phyloP scores from a whole-genome alignment of 805 yeast genomes.

The Candida fluviatilis region DNA sequence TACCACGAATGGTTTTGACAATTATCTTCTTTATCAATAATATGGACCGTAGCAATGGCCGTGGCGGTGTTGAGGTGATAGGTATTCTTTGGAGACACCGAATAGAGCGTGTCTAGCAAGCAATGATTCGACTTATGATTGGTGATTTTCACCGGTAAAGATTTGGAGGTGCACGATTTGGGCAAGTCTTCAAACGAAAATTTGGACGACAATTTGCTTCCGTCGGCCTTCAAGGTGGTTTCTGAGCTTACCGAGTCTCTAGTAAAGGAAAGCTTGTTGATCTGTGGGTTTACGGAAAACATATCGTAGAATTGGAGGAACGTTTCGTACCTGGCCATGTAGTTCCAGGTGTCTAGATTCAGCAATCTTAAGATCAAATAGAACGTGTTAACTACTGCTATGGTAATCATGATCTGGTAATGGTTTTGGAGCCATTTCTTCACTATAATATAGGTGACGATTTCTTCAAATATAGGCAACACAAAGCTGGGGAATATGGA shows the following conservation, averaged over 20 bases:
- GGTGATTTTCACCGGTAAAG: constrained; percentile 4
- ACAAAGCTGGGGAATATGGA: constrained; percentile 10
- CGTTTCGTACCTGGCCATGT: constrained; percentile 10
- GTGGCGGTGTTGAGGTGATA: constrained; percentile 27
- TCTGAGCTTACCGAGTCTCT: constrained; percentile 10
- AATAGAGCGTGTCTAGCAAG: constrained; percentile 33
- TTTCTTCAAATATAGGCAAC: constrained; percentile 15
- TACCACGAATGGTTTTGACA: not conserved
- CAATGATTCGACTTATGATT: constrained; percentile 19
- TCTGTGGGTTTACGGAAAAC: constrained; percentile 10
- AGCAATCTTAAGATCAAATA: constrained; percentile 1
- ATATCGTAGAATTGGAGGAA: constrained; percentile 14
- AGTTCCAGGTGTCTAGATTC: constrained; percentile 8
- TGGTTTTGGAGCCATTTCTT: constrained; percentile 1
- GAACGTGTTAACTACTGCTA: constrained; percentile 7
- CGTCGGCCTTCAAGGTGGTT: not conserved
- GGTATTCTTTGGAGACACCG: constrained; percentile 40
- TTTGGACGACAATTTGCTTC: constrained; percentile 5
- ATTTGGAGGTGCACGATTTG: not conserved
- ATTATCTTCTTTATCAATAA: constrained; percentile 5
- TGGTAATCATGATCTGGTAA: constrained; percentile 8
- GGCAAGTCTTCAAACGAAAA: not conserved
- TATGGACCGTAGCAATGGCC: constrained; percentile 19
- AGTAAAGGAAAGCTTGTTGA: constrained; percentile 11
- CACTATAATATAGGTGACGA: constrained; percentile 6